Percentiles rank a stretch among this genome's conserved stretches.
Evolutionary conservation across 2,329 filamentous ascomycete genomes (phyloP).

Genomic region (Fusarium tanahbumbuense): DNA sequence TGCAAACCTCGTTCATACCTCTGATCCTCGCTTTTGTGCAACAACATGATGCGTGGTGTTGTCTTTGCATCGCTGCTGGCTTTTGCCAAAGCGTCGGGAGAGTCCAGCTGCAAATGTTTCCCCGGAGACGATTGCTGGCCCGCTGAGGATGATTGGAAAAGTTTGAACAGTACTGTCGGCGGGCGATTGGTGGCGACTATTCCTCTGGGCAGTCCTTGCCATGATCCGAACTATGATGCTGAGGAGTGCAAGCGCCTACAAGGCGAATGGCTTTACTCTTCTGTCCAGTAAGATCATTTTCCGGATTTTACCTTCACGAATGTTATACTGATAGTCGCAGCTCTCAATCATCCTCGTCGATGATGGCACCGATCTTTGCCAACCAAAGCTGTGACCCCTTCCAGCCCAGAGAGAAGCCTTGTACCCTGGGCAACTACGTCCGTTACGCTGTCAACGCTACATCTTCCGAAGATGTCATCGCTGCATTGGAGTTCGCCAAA

Average conservation of each 20-base stretch:
- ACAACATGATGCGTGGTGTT: not conserved
- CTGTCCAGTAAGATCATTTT: slow-evolving; percentile 55
- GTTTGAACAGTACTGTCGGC: slow-evolving; percentile 62
- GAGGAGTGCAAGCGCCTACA: slow-evolving; percentile 56
- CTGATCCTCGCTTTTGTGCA: accelerated
- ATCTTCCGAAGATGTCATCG: slow-evolving; percentile 47
- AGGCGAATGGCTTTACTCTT: slow-evolving; percentile 57
- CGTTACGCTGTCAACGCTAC: slow-evolving; percentile 53
- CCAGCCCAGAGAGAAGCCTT: slow-evolving; percentile 47
- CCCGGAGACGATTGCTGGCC: slow-evolving; percentile 67
- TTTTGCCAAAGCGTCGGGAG: not conserved
- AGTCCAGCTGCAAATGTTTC: slow-evolving; percentile 19
- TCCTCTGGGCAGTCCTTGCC: slow-evolving; percentile 63
- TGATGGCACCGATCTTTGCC: slow-evolving; percentile 54
- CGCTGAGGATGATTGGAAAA: slow-evolving; percentile 54
- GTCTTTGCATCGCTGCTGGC: slow-evolving; percentile 2
- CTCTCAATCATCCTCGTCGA: slow-evolving; percentile 35
- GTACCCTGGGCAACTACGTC: slow-evolving; percentile 59
- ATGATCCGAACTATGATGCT: slow-evolving; percentile 60
- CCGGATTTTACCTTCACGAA: accelerated
- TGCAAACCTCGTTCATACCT: accelerated
- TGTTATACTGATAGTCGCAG: not conserved
- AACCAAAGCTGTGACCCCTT: slow-evolving; percentile 56
- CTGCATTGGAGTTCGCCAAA: slow-evolving; percentile 47
- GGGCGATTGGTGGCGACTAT: slow-evolving; percentile 63